Evolutionary conservation across 2,329 filamentous ascomycete genomes (phyloP).

Genomic region (Trichoderma pleuroti): DNA sequence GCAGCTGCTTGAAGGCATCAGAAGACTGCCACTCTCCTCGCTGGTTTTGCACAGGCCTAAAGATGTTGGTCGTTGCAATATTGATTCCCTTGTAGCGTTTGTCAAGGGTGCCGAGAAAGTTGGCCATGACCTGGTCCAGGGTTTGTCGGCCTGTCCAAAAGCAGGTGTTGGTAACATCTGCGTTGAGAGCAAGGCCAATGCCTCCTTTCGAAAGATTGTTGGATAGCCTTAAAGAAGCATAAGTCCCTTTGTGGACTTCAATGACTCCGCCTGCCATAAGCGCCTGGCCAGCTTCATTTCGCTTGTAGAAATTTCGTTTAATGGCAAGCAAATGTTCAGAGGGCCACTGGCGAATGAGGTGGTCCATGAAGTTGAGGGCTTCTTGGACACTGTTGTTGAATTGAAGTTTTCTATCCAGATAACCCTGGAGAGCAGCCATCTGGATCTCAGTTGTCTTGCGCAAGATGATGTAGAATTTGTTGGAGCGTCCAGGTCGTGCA

Average conservation of each 20-base stretch:
- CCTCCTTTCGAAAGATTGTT: slow-evolving; percentile 48
- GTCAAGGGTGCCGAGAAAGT: slow-evolving; percentile 34
- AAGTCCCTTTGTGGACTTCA: slow-evolving; percentile 84
- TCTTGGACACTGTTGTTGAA: slow-evolving; percentile 70
- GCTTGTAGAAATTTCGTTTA: slow-evolving; percentile 78
- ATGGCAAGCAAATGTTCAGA: slow-evolving; percentile 64
- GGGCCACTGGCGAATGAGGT: slow-evolving; percentile 78
- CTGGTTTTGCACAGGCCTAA: slow-evolving; percentile 35
- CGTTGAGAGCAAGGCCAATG: slow-evolving; percentile 72
- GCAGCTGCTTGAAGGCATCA: slow-evolving; percentile 52
- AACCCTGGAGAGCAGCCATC: slow-evolving; percentile 62
- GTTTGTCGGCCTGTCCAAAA: slow-evolving; percentile 63
- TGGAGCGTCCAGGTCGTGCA: slow-evolving; percentile 32
- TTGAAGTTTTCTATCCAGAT: slow-evolving; percentile 56
- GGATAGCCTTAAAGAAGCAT: slow-evolving; percentile 76
- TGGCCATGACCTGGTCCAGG: slow-evolving; percentile 38
- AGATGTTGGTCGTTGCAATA: slow-evolving; percentile 26
- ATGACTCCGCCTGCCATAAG: slow-evolving; percentile 59
- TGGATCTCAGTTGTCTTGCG: slow-evolving; percentile 64
- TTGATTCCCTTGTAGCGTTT: slow-evolving; percentile 28
- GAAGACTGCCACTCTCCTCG: slow-evolving; percentile 37
- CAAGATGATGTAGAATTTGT: slow-evolving; percentile 60
- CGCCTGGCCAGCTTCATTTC: slow-evolving; percentile 43
- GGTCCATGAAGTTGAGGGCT: slow-evolving; percentile 86
- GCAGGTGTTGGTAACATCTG: slow-evolving; percentile 86